phyloP scores from a whole-genome alignment of 768 basidiomycete species.

The Ephemerocybe angulata region DNA sequence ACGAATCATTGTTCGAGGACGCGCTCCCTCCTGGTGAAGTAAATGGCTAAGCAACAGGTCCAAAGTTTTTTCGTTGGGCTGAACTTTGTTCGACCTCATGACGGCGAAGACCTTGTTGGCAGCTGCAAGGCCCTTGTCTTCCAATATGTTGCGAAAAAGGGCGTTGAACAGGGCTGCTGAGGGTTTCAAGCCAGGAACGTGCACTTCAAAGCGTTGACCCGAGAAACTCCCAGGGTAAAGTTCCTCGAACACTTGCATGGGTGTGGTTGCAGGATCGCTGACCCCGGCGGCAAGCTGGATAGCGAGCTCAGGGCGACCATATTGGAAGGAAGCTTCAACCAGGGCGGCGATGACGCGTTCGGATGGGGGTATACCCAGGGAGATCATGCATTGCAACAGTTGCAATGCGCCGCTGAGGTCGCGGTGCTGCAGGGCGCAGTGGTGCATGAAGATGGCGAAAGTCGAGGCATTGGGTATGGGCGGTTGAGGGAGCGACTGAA shows the following conservation, averaged over 20 bases:
- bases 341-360: conserved; percentile 48
- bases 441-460: conserved; percentile 60
- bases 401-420: conserved; percentile 44
- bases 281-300: conserved; percentile 47
- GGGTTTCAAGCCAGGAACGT: conserved; percentile 29
- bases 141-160: conserved; percentile 49
- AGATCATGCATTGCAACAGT: conserved; percentile 46
- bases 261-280: conserved; percentile 30
- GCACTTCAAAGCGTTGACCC: conserved; percentile 13
- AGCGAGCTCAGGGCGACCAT: conserved; percentile 46
- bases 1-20: conserved; percentile 45
- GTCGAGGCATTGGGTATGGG: conserved; percentile 53
- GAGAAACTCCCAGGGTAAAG: conserved; percentile 4
- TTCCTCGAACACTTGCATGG: conserved; percentile 25
- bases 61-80: conserved; percentile 51
- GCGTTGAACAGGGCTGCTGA: conserved; percentile 58
- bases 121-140: conserved; percentile 44
- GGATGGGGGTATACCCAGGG: conserved; percentile 42
- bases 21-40: conserved; percentile 36
- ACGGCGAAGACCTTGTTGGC: conserved; percentile 46
- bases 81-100: conserved; percentile 51
- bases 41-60: conserved; percentile 55
- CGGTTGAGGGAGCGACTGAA: conserved; percentile 4
- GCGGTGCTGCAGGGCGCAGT: conserved; percentile 40
- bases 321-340: conserved; percentile 51